Evolutionary conservation across 2,329 filamentous ascomycete species (phyloP).

Genomic region (Sarocladiaceae sp.): DNA sequence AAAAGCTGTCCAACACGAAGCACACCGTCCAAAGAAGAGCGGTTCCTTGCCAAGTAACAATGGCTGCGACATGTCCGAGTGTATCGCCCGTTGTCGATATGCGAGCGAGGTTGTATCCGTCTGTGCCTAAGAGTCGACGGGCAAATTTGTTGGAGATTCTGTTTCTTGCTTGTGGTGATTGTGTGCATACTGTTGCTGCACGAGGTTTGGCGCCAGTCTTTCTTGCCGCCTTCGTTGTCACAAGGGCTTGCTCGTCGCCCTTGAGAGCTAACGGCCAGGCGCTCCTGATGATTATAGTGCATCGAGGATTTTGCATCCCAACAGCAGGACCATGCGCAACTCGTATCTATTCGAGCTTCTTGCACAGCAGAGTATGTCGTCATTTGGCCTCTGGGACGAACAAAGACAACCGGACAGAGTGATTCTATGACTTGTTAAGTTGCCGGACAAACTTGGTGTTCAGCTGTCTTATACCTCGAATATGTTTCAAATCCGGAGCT

Average conservation of each 20-base stretch:
- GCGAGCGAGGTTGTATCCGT: constrained; percentile 2
- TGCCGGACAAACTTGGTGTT: no score
- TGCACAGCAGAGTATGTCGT: no score
- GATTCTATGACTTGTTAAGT: no score
- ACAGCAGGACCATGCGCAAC: no score
- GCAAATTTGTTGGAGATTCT: background rate
- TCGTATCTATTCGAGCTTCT: no score
- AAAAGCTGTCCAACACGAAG: background rate
- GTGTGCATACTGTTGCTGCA: background rate
- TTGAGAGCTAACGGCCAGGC: background rate
- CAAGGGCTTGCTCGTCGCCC: background rate
- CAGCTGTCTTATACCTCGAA: no score
- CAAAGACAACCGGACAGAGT: no score
- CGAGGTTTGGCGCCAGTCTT: background rate
- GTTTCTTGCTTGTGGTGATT: background rate
- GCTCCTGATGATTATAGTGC: background rate
- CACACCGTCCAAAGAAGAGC: background rate
- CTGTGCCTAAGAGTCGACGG: background rate
- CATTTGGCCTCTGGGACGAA: no score
- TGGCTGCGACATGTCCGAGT: background rate
- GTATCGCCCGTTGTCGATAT: background rate
- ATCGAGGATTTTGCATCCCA: background rate
- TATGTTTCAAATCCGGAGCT: no score
- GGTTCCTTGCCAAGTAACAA: background rate
- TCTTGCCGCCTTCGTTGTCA: background rate